Evolutionary conservation across 148 eudicot species (phyloP).

Genomic region (Dianthus caryophyllus): DNA sequence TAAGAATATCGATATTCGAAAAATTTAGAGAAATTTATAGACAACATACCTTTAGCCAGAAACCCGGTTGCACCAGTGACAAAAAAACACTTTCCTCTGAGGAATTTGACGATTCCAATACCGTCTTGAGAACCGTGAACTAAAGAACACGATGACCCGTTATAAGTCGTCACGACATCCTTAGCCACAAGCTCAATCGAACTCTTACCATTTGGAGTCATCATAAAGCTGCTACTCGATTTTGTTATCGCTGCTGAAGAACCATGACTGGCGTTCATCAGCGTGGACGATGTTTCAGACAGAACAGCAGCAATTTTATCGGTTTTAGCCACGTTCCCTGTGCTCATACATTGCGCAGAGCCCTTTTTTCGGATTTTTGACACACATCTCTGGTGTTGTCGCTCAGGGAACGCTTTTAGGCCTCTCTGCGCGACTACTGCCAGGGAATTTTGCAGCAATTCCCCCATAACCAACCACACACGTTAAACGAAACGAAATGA

Average conservation of each 20-base stretch:
- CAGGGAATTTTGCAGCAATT: conserved; percentile 62
- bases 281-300: conserved; percentile 45
- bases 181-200: conserved; percentile 28
- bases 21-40: background rate
- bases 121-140: conserved; percentile 51
- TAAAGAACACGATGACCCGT: conserved; percentile 26
- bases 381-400: conserved; percentile 25
- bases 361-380: conserved; percentile 31
- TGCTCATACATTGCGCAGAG: conserved; percentile 48
- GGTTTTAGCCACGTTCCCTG: conserved; percentile 42
- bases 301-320: conserved; percentile 46
- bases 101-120: conserved; percentile 70
- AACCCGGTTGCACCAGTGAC: conserved; percentile 96
- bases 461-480: conserved; percentile 62
- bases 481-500: conserved; percentile 18
- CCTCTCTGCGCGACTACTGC: conserved; percentile 37
- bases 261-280: conserved; percentile 35
- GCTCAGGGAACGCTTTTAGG: conserved; percentile 17
- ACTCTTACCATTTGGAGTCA: conserved; percentile 50
- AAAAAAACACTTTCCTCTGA: conserved; percentile 65
- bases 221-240: conserved; percentile 39
- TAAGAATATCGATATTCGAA: background rate
- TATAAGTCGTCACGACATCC: conserved; percentile 48
- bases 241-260: conserved; percentile 34
- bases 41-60: conserved; percentile 75